Evolutionary conservation across 768 basidiomycete species (phyloP), one percentile per base, ranked within the genome.

Genomic region (Pleurotus ostreatus): DNA sequence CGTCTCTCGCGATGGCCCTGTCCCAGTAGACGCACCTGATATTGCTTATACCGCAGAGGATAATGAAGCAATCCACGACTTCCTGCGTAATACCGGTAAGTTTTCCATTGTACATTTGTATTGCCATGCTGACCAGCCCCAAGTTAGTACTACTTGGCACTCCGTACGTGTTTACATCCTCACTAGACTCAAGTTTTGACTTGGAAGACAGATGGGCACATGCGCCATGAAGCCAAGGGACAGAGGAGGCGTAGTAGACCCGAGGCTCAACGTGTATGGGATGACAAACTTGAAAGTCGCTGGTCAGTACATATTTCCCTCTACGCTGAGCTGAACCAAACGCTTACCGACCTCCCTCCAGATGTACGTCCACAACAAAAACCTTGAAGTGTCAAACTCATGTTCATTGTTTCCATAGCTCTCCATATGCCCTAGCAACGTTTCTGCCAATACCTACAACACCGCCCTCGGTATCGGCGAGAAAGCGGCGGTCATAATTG

Each of bases 181-280:
- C 30, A 8, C 3, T 11, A 34, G 8, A 34, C 30, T 9, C 8
- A 26, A 25, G 13, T 16, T 22, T 45, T 16, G 38, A 13, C 26
- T 23, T 3, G 9, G 6, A 8, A 3, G 12, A 45, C 43, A 85
- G 83, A 71, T 84, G 12, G 85, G 85, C 39, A 87, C 85, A 0
- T 86, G 84, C 57, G 78, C 83, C 0, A 87, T 88, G 85, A 85
- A 86, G 63, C 75, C 83, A 2, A 75, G 78, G 16, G 74, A 79
- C 15, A 55, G 74, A 40, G 79, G 77, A 4, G 86, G 85, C 12
- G 86, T 88, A 3, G 82, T 89, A 6, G 83, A 89, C 61, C 52
- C 77, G 25, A 70, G 70, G n/a, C 67, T 88, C 40, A 83, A 83
- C 59, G 84, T 89, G 11, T 86, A 88, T 58, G 84, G 83, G 0